A percentile compares a stretch with the other conserved stretches of the same genome.
phyloP scores from a whole-genome alignment of 2,329 filamentous ascomycete species.

The Sporothrix pseudoabietina region DNA sequence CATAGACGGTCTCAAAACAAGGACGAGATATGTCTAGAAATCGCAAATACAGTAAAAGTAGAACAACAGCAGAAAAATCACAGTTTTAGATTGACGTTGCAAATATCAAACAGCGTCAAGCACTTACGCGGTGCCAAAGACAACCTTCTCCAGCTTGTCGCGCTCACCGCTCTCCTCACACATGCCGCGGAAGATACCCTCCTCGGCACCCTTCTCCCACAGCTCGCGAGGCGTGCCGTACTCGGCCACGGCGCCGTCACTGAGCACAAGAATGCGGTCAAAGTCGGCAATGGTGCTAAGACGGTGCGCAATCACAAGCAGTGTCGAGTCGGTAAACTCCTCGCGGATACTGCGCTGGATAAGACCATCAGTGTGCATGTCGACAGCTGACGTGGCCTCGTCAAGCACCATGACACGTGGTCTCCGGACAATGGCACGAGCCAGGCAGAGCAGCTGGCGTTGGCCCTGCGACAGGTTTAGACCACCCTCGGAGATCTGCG shows the following conservation, averaged over 20 bases:
- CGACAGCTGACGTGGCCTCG: constrained; percentile 77
- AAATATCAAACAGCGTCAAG: background rate
- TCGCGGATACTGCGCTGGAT: constrained; percentile 74
- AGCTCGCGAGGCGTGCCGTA: constrained; percentile 66
- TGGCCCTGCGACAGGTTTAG: constrained; percentile 76
- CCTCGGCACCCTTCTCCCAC: constrained; percentile 53
- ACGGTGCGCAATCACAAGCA: constrained; percentile 75
- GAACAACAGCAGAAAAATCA: background rate
- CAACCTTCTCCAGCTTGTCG: constrained; percentile 54
- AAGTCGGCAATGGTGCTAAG: constrained; percentile 77
- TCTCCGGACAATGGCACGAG: constrained; percentile 69
- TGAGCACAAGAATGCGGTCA: constrained; percentile 71
- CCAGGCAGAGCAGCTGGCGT: constrained; percentile 73
- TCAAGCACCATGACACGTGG: constrained; percentile 80
- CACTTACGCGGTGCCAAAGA: constrained; percentile 40
- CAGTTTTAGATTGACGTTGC: background rate
- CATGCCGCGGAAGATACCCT: constrained; percentile 63
- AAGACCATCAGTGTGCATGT: constrained; percentile 73
- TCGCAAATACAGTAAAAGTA: background rate
- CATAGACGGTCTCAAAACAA: background rate
- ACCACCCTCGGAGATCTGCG: constrained; percentile 69
- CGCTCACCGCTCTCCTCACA: constrained; percentile 63
- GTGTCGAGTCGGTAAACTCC: constrained; percentile 68
- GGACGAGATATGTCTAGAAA: background rate
- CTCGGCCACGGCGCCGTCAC: constrained; percentile 67